These are phyloP conservation scores for Fusarium sororula DNA, from an alignment of 2,329 filamentous ascomycete genomes.

Conservation along the genomic window DNA sequence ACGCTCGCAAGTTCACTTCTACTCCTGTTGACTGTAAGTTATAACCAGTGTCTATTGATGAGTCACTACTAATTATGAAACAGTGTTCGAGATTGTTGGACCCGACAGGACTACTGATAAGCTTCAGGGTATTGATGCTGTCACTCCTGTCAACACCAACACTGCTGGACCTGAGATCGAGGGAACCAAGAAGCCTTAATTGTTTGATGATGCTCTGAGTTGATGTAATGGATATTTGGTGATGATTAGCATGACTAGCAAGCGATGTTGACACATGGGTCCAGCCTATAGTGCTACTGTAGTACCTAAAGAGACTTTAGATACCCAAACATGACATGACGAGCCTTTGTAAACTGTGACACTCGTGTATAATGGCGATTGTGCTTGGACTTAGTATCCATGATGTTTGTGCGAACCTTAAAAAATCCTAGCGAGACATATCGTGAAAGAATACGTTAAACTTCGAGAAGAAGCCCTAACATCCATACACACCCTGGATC, in stretches of 20 bases:
- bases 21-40: constrained; percentile 44
- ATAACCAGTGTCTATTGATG: accelerated
- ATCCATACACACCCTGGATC: not conserved
- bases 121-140: constrained; percentile 10
- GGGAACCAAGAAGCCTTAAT: not conserved
- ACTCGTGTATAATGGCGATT: accelerated
- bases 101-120: constrained; percentile 8
- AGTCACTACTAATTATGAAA: not conserved
- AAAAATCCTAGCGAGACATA: not conserved
- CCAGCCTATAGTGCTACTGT: not conserved
- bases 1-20: constrained; percentile 51
- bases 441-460: no score
- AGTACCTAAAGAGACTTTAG: not conserved
- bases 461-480: not conserved
- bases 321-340: not conserved
- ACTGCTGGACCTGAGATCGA: not conserved
- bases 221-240: not conserved
- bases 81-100: constrained; percentile 21
- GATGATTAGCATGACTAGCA: not conserved
- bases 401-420: not conserved
- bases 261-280: not conserved
- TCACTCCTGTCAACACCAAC: constrained; percentile 21
- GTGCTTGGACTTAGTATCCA: not conserved
- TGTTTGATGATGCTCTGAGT: not conserved
- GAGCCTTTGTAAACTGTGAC: not conserved